Evolutionary conservation across 1,284 basidiomycete genomes (phyloP), one percentile per base, ranked within the genome.

Genomic region (Hymenochaete sp.): DNA sequence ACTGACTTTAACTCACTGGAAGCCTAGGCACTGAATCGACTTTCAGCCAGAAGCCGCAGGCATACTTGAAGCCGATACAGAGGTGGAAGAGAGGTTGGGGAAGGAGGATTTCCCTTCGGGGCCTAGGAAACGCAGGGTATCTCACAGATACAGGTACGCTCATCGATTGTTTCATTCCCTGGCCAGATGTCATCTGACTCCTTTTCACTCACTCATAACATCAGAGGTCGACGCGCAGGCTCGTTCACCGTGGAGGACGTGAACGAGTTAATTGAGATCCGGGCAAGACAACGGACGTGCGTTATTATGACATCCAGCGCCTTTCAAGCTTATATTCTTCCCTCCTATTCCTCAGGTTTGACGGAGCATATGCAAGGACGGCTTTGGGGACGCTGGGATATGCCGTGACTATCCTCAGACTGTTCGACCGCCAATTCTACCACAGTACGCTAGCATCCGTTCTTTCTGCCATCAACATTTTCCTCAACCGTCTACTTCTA

Each of bases 291-390:
- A 53, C 70, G 87, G 36, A 90, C 86, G 0, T n/a, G n/a, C n/a
- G n/a, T n/a, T n/a, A n/a, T n/a, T n/a, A n/a, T n/a, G n/a, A n/a
- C n/a, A n/a, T n/a, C n/a, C n/a, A n/a, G n/a, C n/a, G n/a, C n/a
- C n/a, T n/a, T n/a, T n/a, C n/a, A n/a, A n/a, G n/a, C n/a, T n/a
- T n/a, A n/a, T n/a, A n/a, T n/a, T n/a, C n/a, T n/a, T n/a, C n/a
- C n/a, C n/a, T n/a, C n/a, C n/a, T n/a, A n/a, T n/a, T n/a, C n/a
- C n/a, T n/a, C n/a, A n/a, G n/a, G n/a, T 89, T 88, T 56, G 73
- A 87, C 49, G 86, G 87, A 16, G 87, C 86, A 19, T 91, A 90
- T 58, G 71, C 71, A 25, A 75, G 88, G 22, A 84, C 79, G 1
- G 85, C 85, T 0, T 67, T 92, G 7, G 76, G 77, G 14, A 77